Evolutionary conservation across 169 alveolate genomes (phyloP).

Genomic region (Plasmodium cynomolgi): DNA sequence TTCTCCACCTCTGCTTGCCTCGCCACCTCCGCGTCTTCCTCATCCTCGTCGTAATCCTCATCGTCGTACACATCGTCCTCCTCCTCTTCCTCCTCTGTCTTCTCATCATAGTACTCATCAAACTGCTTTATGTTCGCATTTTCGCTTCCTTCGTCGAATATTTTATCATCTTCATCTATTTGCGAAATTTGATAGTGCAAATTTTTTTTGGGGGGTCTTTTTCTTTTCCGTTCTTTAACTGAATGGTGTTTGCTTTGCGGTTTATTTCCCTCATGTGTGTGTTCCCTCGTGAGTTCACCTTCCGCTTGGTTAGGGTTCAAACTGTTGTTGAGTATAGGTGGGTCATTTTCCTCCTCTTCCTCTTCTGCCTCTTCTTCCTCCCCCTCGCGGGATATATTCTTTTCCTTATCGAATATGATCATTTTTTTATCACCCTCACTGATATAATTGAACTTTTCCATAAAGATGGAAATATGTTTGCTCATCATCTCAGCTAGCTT

Average conservation of each 20-base stretch:
- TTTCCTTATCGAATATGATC: constrained; percentile 55
- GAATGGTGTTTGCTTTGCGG: neutral
- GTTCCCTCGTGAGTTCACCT: neutral
- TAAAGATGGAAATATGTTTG: constrained; percentile 64
- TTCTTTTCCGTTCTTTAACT: constrained; percentile 33
- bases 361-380: constrained; percentile 28
- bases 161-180: constrained; percentile 45
- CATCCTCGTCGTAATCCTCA: constrained; percentile 43
- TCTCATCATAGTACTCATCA: constrained; percentile 21
- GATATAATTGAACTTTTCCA: constrained; percentile 66
- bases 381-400: constrained; percentile 15
- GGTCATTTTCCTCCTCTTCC: neutral
- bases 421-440: constrained; percentile 71
- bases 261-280: neutral
- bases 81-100: constrained; percentile 21
- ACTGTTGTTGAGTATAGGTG: neutral
- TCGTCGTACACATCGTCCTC: constrained; percentile 20
- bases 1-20: neutral
- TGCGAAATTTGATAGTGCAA: neutral
- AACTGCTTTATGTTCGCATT: constrained; percentile 7
- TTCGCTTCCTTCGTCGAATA: constrained; percentile 59
- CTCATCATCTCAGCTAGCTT: constrained; percentile 69
- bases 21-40: neutral
- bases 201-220: neutral
- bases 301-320: neutral